Base-by-base conservation (phyloP, 176 grass and related monocot genomes). In the Rhipidocladum racemiflorum region DNA sequence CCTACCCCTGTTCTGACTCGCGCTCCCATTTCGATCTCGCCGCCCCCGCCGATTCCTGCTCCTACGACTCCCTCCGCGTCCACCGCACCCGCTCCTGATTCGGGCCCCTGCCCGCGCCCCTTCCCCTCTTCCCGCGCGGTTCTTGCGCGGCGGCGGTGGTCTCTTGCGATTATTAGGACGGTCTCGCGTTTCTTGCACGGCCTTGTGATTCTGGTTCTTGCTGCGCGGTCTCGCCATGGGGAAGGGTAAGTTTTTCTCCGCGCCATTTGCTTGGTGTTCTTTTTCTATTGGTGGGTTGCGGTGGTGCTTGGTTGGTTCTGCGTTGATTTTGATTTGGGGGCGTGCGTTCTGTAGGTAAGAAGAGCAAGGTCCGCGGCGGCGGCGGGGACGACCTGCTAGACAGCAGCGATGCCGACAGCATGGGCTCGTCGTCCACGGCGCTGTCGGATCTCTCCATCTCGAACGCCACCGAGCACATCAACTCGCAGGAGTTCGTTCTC, bases 381-480 rank as follows among this genome's bases (percentile, higher is more conserved):
- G 76, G 35, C 36, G 86, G 78, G 68, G 92, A 78, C 55, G 92
- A 95, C 71, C 85, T 95, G 65, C 67, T 99, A 3, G 96, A 99
- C 72, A 91, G 87, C 82, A 99, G 96, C 51, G 96, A 99, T 80
- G 84, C 87, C 55, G 96, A 99, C 72, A 99, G 96, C 90, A 48
- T 95, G 34, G 87, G 83, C 70, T 95, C 96, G 18, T 79, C 76
- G 8, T 81, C 77, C 65, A 84, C 85, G 23, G 85, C 80, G 45
- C 18, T 85, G 1, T 79, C 84, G 67, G 87, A 86, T 87, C 76
- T 79, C 67, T 82, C 95, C 65, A 86, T 94, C 70, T 83, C 86
- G n/a, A 68, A 95, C 78, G 77, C 62, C 32, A 91, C 88, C 15
- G 92, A 95, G 78, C 66, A 85, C 40, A 71, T 95, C 49, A 95